Evolutionary conservation across 257 asterid genomes (phyloP).

Genomic region (Ballota nigra): DNA sequence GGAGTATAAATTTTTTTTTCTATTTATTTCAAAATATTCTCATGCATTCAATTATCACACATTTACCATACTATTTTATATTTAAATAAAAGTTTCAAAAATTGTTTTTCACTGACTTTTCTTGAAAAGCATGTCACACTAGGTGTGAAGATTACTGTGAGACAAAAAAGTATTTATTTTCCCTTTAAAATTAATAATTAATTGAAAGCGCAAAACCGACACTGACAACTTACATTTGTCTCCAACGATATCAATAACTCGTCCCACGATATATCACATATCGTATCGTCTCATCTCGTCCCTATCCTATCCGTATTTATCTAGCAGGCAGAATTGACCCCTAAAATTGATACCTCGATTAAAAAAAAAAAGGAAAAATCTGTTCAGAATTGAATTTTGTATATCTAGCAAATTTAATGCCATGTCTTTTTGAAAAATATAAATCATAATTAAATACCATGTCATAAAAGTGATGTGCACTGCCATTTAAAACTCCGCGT

Average conservation of each 20-base stretch:
- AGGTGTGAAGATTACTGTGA: no score
- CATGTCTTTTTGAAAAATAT: no score
- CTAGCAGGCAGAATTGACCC: conserved; percentile 22
- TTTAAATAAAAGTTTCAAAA: no score
- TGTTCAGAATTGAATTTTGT: not conserved
- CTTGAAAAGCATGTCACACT: no score
- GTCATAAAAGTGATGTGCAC: not conserved
- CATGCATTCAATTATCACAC: no score
- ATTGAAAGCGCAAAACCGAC: conserved; percentile 31
- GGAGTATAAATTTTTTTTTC: no score
- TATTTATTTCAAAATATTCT: no score
- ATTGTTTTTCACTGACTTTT: no score
- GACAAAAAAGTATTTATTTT: no score
- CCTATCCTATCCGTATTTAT: not conserved
- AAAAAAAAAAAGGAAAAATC: not conserved
- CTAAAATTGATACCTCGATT: not conserved
- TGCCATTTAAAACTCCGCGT: conserved; percentile 2
- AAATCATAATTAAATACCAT: no score
- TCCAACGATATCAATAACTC: conserved; percentile 10
- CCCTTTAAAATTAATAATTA: not conserved
- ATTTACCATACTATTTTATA: no score
- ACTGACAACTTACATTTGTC: conserved; percentile 33
- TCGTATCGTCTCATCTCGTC: no score
- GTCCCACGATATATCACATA: conserved; percentile 15
- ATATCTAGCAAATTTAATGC: not conserved